phyloP scores from a whole-genome alignment of 805 yeast genomes.

The Cyberlindnera petersonii region DNA sequence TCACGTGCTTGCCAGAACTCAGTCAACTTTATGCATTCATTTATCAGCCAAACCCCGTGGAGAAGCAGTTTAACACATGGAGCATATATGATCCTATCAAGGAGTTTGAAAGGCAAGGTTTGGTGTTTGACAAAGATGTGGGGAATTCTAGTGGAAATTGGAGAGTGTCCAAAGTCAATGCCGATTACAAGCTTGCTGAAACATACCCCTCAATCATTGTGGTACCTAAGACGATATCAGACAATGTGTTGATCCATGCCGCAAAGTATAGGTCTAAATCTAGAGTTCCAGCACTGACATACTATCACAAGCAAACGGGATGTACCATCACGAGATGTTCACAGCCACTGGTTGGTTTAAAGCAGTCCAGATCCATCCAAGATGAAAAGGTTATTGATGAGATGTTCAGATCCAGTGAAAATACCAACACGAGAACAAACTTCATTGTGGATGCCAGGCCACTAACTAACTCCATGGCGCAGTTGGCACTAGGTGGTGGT shows the following conservation, averaged over 20 bases:
- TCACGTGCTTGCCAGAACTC: constrained; percentile 52
- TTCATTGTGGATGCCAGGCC: constrained; percentile 91
- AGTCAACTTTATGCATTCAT: constrained; percentile 74
- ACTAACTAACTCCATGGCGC: constrained; percentile 91
- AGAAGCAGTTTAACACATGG: constrained; percentile 69
- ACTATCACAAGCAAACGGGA: constrained; percentile 63
- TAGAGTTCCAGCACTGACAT: constrained; percentile 78
- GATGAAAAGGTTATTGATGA: constrained; percentile 82
- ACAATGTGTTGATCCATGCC: constrained; percentile 78
- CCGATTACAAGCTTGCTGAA: constrained; percentile 59
- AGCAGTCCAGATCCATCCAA: constrained; percentile 82
- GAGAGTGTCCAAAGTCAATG: constrained; percentile 68
- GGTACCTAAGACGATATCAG: constrained; percentile 77
- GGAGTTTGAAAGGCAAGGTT: constrained; percentile 77
- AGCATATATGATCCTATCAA: constrained; percentile 49
- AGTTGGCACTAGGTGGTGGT: constrained; percentile 97
- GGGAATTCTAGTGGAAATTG: constrained; percentile 38
- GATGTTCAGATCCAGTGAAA: constrained; percentile 57
- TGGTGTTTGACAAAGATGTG: constrained; percentile 30
- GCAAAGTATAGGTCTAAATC: constrained; percentile 81
- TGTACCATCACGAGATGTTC: constrained; percentile 85
- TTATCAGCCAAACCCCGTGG: constrained; percentile 72
- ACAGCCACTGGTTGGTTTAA: constrained; percentile 89
- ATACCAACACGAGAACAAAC: constrained; percentile 44
- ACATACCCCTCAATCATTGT: constrained; percentile 70